Base-by-base conservation (phyloP, 2,329 filamentous ascomycete species). In the Chrysoporthe deuterocubensis region DNA sequence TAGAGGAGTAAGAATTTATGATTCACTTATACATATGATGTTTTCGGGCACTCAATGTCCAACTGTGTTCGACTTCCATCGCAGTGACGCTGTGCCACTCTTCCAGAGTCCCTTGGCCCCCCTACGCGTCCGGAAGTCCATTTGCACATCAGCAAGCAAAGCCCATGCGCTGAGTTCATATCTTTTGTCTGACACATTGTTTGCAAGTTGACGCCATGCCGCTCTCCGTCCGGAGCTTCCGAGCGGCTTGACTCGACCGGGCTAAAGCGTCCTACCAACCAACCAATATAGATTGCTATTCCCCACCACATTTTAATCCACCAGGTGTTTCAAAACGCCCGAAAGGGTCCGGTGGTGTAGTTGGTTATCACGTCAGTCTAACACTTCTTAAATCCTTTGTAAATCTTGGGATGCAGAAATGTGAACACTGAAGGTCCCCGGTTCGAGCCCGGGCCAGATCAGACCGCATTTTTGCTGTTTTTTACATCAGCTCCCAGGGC, bases 391-490 rank as follows among this genome's bases (percentile, higher is more conserved):
- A 46, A 46, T 46, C 44, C 14, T n/a, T n/a, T 2, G 37, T 40
- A 7, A 1, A 40, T 7, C 37, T 6, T 40, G 37, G 9, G 37
- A 40, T 5, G 9, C 9, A 7, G 37, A 7, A 7, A 9, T 40
- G 37, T 40, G 37, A 9, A 40, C 37, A 40, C 57, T 60, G 40
- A 60, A 21, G 57, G 57, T 60, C 57, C 18, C 7, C 57, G 57
- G 57, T 60, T 60, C 37, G 40, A 60, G n/a, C 57, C 57, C 57
- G 57, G 7, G 37, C 18, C 16, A 14, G 26, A 60, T 60, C 57
- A 60, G 4, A 13, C 44, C 43, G 42, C 4, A 5, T 5, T 60
- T 21, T 44, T 44, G 5, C 16, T 21, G 14, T 42, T n/a, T n/a
- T n/a, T 40, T 14, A 8, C 8, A 40, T 6, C 56, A 42, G 40